These are phyloP conservation scores for Hypoxylon sp. DNA, from an alignment of 2,329 filamentous ascomycete species.

Conservation along the genomic window DNA sequence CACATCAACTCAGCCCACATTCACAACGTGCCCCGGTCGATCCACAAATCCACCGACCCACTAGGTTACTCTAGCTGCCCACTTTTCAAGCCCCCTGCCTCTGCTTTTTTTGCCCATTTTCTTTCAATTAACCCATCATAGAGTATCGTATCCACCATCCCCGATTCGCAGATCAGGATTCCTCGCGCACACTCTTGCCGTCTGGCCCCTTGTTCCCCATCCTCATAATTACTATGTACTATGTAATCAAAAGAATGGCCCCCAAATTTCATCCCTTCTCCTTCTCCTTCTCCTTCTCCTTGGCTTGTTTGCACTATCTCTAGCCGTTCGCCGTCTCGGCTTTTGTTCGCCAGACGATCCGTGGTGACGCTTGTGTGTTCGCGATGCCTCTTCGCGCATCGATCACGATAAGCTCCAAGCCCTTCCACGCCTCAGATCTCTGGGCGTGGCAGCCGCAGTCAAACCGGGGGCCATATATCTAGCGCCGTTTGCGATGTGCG, in stretches of 20 bases:
- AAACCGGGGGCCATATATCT: conserved; percentile 15
- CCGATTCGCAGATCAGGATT: conserved; percentile 33
- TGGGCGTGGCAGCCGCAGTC: conserved; percentile 23
- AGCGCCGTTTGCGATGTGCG: conserved; percentile 23
- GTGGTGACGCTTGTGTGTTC: conserved; percentile 23
- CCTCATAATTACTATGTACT: conserved; percentile 6
- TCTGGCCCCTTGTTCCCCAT: background rate
- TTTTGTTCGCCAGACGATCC: conserved; percentile 11
- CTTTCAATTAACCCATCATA: conserved; percentile 16
- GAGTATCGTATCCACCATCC: conserved; percentile 16
- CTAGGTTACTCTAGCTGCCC: too few relatives aligned
- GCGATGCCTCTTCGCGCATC: conserved; percentile 16
- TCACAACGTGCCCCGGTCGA: background rate
- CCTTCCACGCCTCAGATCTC: conserved; percentile 15
- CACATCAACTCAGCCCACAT: conserved; percentile 15
- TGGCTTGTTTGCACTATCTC: background rate
- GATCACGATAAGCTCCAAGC: conserved; percentile 14
- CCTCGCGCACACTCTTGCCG: conserved; percentile 15
- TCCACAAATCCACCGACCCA: background rate
- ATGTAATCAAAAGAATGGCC: conserved; percentile 8
- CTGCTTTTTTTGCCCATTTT: conserved; percentile 26
- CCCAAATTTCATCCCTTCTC: conserved; percentile 5
- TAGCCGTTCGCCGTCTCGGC: conserved; percentile 19
- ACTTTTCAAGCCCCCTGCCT: background rate
- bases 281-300: background rate